Percentiles rank a stretch among this genome's conserved stretches.
These are phyloP conservation scores for Rubia occidens DNA, from an alignment of 305 asterid genomes.

Conservation along the genomic window DNA sequence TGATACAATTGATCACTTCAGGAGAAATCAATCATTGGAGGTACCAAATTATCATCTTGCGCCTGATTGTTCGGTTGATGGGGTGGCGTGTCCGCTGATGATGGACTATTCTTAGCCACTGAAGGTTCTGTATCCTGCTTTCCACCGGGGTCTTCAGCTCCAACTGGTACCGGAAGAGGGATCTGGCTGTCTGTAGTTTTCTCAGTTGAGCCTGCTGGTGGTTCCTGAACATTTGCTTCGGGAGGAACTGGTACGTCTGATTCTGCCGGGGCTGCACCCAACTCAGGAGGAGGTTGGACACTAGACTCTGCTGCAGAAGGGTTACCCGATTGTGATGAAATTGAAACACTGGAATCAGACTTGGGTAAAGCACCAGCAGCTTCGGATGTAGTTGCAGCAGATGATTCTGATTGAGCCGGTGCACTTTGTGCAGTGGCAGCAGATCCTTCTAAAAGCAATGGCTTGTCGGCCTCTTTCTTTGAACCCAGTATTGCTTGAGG, in stretches of 20 bases:
- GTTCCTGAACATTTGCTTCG: conserved; percentile 26
- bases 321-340: conserved; percentile 28
- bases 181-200: conserved; percentile 31
- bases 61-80: conserved; percentile 32
- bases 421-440: conserved; percentile 29
- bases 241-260: conserved; percentile 26
- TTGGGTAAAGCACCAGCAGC: conserved; percentile 20
- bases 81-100: conserved; percentile 13
- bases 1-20: conserved; percentile 18
- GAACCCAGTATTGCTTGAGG: conserved; percentile 37
- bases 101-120: conserved; percentile 21
- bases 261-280: conserved; percentile 11
- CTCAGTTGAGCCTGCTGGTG: conserved; percentile 23
- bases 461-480: conserved; percentile 59
- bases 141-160: conserved; percentile 29
- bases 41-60: conserved; percentile 35
- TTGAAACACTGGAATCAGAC: conserved; percentile 24
- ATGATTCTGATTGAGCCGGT: conserved; percentile 26
- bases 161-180: conserved; percentile 21
- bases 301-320: conserved; percentile 27
- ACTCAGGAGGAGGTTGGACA: conserved; percentile 17
- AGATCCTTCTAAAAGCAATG: conserved; percentile 58
- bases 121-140: conserved; percentile 30
- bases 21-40: conserved; percentile 61
- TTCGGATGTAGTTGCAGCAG: conserved; percentile 22